A percentile compares a stretch with the other conserved stretches of the same genome.
Conservation (phyloP, 177 flowering plant genomes). For the Vitis hybrid region DNA sequence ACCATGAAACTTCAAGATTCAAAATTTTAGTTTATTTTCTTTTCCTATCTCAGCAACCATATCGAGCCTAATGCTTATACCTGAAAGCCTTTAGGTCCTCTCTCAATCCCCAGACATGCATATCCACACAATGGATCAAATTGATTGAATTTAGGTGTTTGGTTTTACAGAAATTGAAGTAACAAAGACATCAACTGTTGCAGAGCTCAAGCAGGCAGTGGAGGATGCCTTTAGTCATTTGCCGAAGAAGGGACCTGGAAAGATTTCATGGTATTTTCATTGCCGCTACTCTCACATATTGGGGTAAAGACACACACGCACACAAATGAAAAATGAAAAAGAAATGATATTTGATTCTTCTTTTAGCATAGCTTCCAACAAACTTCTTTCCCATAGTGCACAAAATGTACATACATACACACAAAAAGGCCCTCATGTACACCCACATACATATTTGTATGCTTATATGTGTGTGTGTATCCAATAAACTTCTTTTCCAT, state of each 20-base stretch:
- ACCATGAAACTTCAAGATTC: background rate
- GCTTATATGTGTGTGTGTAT: too few species aligned
- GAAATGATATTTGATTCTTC: background rate
- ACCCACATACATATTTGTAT: too few species aligned
- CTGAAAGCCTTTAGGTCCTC: background rate
- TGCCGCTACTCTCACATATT: background rate
- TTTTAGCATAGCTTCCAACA: background rate
- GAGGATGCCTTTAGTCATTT: constrained; percentile 52
- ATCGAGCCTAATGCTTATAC: background rate
- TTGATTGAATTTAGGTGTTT: constrained; percentile 3
- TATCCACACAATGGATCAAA: background rate
- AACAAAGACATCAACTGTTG: constrained; percentile 46
- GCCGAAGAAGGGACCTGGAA: constrained; percentile 42
- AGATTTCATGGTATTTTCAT: constrained; percentile 61
- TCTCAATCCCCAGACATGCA: background rate
- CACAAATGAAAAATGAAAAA: too few species aligned
- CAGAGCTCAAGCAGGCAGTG: constrained; percentile 62
- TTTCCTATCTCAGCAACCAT: background rate
- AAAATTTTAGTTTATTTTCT: background rate
- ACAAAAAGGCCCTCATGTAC: too few species aligned
- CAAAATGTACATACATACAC: too few species aligned
- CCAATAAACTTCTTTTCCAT: too few species aligned
- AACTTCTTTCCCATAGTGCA: too few species aligned
- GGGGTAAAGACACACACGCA: background rate
- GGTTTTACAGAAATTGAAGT: constrained; percentile 50